Evolutionary conservation across 305 asterid genomes (phyloP), one percentile per base, ranked within the genome.

Genomic region (Plantago coronopus): DNA sequence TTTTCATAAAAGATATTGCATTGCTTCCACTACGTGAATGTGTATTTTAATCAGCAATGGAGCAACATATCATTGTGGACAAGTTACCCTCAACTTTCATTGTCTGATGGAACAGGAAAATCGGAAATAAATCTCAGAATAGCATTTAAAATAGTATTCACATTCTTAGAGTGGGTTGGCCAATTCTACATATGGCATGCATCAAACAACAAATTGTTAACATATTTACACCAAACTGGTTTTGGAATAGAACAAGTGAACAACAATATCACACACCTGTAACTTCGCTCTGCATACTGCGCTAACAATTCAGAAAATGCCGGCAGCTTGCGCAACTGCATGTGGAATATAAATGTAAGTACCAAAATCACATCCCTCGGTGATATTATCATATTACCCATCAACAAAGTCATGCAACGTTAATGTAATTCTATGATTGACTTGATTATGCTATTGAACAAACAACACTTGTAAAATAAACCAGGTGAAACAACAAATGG

Each of bases 311-410:
- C 95, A 19, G 81, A 67, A 68, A 87, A 94, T 62, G 93, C 93
- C 40, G 96, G 91, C 78, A 81, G 56, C 69, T 80, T 81, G 72
- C 73, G 61, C 73, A 94, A 59, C 97, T 94, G 94, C 68, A 69
- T 48, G 75, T 23, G 58, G 55, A 70, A 64, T 66, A 57, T 48
- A 64, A 59, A 64, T 21, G 8, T 12, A 34, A 34, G 8, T 8
- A 34, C 42, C 42, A 34, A 34, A 34, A 2, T 34, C 10, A 9
- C 42, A 34, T 34, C 42, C 14, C 5, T 27, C 4, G 31, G 9
- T 9, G 7, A 29, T 29, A 1, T 3, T 25, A 25, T 5, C 1
- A 7, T 34, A 34, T 34, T 34, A 34, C 42, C 10, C 10, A 5
- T 34, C 42, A 10, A 4, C 42, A 34, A 34, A 34, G 42, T 34